These are phyloP conservation scores for Auriscalpium vulgare DNA, from an alignment of 768 basidiomycete genomes.

Conservation along the genomic window DNA sequence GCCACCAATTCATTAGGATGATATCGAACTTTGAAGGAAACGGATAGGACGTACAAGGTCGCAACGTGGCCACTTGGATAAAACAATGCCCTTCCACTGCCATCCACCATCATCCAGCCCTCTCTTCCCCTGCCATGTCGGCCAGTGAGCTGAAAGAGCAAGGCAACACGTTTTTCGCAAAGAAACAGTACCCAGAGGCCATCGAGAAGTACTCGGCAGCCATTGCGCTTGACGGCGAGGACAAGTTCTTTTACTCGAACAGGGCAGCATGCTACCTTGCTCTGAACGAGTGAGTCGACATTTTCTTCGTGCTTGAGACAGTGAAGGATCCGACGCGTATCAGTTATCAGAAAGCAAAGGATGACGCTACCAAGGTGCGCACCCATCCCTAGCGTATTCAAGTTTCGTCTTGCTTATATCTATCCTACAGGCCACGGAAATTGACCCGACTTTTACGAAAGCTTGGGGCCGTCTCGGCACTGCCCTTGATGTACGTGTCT, in stretches of 20 bases:
- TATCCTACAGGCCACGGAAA: not conserved
- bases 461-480: not conserved
- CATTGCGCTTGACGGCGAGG: not conserved
- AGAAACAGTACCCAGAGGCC: not conserved
- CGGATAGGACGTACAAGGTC: too few relatives aligned
- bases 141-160: not conserved
- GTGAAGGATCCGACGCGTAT: too few relatives aligned
- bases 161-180: not conserved
- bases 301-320: not conserved
- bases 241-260: not conserved
- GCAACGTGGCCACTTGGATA: too few relatives aligned
- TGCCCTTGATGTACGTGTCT: not conserved
- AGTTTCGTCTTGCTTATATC: too few relatives aligned
- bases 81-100: too few relatives aligned
- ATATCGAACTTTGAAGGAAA: too few relatives aligned
- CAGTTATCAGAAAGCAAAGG: not conserved
- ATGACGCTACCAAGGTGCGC: not conserved
- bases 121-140: not conserved
- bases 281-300: not conserved
- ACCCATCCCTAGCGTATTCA: not conserved
- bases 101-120: too few relatives aligned
- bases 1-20: too few relatives aligned
- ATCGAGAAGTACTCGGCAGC: not conserved
- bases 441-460: not conserved
- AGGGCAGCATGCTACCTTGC: not conserved